Evolutionary conservation across 2,329 filamentous ascomycete genomes (phyloP).

Genomic region (Paracamarosporium sp.): DNA sequence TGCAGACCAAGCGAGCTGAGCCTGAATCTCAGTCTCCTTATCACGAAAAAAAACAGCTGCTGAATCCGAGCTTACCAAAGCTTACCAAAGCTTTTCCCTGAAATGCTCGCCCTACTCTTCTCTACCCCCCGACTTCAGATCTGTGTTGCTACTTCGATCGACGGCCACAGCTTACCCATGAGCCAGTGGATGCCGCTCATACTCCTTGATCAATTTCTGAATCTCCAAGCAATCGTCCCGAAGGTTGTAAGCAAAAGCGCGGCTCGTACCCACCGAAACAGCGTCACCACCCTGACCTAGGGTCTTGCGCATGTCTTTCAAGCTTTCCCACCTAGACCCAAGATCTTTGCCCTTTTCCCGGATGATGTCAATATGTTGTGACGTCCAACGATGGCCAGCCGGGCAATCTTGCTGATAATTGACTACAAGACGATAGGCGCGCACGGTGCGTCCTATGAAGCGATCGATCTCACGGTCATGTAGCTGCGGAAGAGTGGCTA

Average conservation of each 20-base stretch:
- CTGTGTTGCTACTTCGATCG: background rate
- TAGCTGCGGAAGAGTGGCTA: slow-evolving; percentile 13
- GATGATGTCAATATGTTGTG: slow-evolving; percentile 16
- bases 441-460: slow-evolving; percentile 21
- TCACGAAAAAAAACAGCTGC: background rate
- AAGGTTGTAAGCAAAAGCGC: background rate
- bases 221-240: slow-evolving; percentile 2
- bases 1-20: background rate
- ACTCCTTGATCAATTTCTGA: background rate
- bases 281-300: background rate
- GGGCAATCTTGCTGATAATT: slow-evolving; percentile 20
- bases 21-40: too few species aligned
- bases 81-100: too few species aligned
- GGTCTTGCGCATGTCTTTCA: background rate
- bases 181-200: background rate
- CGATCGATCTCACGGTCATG: slow-evolving; percentile 15
- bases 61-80: too few species aligned
- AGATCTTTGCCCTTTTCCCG: slow-evolving; percentile 17
- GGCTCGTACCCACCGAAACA: background rate
- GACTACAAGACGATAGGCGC: slow-evolving; percentile 27
- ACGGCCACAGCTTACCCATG: background rate
- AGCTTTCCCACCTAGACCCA: background rate
- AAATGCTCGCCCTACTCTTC: too few species aligned
- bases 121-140: too few species aligned
- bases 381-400: slow-evolving; percentile 25